A percentile compares a stretch with the other conserved stretches of the same genome.
phyloP scores from a whole-genome alignment of 257 asterid genomes.

The Solanum appendiculatum region DNA sequence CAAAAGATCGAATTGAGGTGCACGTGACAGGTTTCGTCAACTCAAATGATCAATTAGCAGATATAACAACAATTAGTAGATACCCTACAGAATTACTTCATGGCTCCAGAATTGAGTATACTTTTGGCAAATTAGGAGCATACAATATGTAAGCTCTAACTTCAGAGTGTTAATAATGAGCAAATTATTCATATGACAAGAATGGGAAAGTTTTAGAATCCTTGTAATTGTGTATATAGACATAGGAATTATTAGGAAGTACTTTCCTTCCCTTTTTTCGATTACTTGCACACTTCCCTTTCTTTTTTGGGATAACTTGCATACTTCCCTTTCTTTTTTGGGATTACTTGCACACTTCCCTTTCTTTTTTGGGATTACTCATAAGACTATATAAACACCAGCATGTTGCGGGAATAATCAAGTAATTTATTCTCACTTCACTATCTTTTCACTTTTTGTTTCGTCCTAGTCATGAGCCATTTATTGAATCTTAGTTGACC shows the following conservation, averaged over 20 bases:
- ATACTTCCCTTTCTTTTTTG: too few relatives aligned
- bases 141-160: not conserved
- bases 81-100: not conserved
- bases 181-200: not conserved
- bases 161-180: not conserved
- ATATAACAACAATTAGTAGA: not conserved
- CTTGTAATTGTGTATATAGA: not conserved
- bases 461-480: not conserved
- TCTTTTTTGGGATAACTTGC: too few relatives aligned
- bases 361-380: not conserved
- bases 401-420: not conserved
- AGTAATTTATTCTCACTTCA: not conserved
- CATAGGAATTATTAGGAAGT: not conserved
- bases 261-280: not conserved
- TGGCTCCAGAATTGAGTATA: not conserved
- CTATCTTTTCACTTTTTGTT: not conserved
- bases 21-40: not conserved
- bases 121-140: not conserved
- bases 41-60: not conserved
- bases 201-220: not conserved
- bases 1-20: not conserved
- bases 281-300: not conserved
- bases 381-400: not conserved
- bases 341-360: not conserved
- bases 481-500: not conserved